Percentiles rank a stretch among this genome's conserved stretches.
phyloP scores from a whole-genome alignment of 805 yeast genomes.

The Dipodascus albidus region DNA sequence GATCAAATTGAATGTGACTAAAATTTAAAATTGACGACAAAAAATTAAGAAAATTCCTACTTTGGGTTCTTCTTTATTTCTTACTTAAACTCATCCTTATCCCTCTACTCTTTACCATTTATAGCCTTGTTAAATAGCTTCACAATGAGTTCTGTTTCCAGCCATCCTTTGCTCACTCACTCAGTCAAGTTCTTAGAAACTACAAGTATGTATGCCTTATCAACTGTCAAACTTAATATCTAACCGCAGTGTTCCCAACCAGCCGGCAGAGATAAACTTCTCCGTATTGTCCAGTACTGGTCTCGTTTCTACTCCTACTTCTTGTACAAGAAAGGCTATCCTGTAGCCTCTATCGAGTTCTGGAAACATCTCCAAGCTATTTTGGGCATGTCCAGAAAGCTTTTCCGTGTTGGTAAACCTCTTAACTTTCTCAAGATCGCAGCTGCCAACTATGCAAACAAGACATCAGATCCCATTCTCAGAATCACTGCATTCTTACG shows the following conservation, averaged over 20 bases:
- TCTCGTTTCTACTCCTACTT: constrained; percentile 61
- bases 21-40: neutral
- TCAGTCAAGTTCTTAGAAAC: constrained; percentile 53
- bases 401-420: constrained; percentile 76
- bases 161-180: constrained; percentile 62
- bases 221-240: neutral
- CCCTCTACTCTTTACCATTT: neutral
- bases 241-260: neutral
- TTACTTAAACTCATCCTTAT: neutral
- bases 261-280: constrained; percentile 70
- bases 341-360: constrained; percentile 34
- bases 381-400: constrained; percentile 65
- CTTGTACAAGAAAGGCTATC: constrained; percentile 43
- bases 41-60: too few relatives aligned
- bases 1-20: neutral
- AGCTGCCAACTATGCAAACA: constrained; percentile 53
- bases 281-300: constrained; percentile 71
- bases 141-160: constrained; percentile 24
- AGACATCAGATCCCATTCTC: constrained; percentile 48
- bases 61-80: too few relatives aligned
- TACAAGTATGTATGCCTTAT: constrained; percentile 20
- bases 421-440: constrained; percentile 58
- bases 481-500: constrained; percentile 31
- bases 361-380: constrained; percentile 49
- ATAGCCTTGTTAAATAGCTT: neutral